phyloP scores from a whole-genome alignment of 2,329 filamentous ascomycete genomes.

The Scedosporium boydii region DNA sequence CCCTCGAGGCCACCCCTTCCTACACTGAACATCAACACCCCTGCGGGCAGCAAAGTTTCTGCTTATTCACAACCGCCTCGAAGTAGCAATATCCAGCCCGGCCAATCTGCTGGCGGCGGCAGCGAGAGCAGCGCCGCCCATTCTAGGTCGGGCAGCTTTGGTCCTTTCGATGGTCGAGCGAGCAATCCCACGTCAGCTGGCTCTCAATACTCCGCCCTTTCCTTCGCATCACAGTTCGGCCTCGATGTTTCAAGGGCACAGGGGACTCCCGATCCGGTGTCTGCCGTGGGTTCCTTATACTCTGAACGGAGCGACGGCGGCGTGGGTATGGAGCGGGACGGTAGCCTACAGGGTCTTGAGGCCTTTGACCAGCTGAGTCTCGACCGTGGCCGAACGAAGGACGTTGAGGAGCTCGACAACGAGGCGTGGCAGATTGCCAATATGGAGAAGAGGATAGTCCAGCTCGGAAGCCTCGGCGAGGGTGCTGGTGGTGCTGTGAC shows the following conservation, averaged over 20 bases:
- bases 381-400: slow-evolving; percentile 72
- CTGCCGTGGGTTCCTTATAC: slow-evolving; percentile 76
- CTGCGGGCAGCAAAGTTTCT: slow-evolving; percentile 68
- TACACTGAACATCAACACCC: slow-evolving; percentile 77
- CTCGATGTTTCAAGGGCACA: slow-evolving; percentile 57
- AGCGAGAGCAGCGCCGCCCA: slow-evolving; percentile 73
- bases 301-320: slow-evolving; percentile 72
- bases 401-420: slow-evolving; percentile 92
- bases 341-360: slow-evolving; percentile 67
- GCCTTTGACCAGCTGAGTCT: slow-evolving; percentile 72
- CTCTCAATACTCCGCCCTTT: slow-evolving; percentile 76
- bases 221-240: slow-evolving; percentile 64
- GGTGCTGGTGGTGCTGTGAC: slow-evolving; percentile 95
- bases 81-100: slow-evolving; percentile 31
- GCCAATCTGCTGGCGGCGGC: slow-evolving; percentile 61
- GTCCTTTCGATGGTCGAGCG: slow-evolving; percentile 61
- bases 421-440: slow-evolving; percentile 93
- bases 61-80: slow-evolving; percentile 47
- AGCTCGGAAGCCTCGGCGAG: slow-evolving; percentile 84
- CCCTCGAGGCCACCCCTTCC: slow-evolving; percentile 49
- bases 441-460: slow-evolving; percentile 75
- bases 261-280: slow-evolving; percentile 74
- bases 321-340: slow-evolving; percentile 71
- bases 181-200: slow-evolving; percentile 80
- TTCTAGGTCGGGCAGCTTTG: slow-evolving; percentile 78